Conservation (phyloP, 805 yeast genomes). For the Kodamaea sagamina region DNA sequence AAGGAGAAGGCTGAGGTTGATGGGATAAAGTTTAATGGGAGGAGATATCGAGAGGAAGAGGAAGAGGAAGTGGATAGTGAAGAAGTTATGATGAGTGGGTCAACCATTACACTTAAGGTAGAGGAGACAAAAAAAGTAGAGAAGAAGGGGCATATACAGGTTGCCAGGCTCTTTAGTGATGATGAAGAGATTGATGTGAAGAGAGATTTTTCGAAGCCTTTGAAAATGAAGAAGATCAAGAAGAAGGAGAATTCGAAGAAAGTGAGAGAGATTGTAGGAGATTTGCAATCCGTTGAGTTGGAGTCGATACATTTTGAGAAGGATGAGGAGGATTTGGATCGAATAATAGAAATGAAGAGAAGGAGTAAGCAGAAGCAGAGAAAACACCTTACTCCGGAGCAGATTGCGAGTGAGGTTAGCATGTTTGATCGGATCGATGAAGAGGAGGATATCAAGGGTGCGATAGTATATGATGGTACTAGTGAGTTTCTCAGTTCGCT, state of each 20-base stretch:
- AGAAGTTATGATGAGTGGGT: constrained; percentile 12
- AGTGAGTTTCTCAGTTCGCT: constrained; percentile 37
- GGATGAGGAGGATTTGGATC: constrained; percentile 36
- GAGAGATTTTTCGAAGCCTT: constrained; percentile 22
- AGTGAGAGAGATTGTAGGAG: constrained; percentile 29
- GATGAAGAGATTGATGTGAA: constrained; percentile 12
- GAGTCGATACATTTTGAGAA: constrained; percentile 26
- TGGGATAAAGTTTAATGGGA: constrained; percentile 24
- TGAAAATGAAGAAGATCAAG: constrained; percentile 45
- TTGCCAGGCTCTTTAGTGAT: constrained; percentile 12
- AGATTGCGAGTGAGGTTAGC: constrained; percentile 41
- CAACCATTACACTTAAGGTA: constrained; percentile 8
- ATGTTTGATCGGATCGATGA: constrained; percentile 21
- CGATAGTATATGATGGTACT: constrained; percentile 36
- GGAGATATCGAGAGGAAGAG: constrained; percentile 14
- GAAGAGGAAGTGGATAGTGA: constrained; percentile 18
- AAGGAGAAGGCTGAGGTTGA: constrained; percentile 29
- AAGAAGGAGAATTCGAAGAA: constrained; percentile 33
- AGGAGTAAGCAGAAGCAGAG: constrained; percentile 29
- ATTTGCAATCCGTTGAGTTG: constrained; percentile 36
- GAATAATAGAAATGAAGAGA: constrained; percentile 28
- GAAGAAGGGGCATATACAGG: constrained; percentile 7
- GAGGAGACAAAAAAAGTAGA: background rate
- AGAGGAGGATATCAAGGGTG: constrained; percentile 18
- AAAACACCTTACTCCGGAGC: constrained; percentile 32